Evolutionary conservation across 1,139 yeast species (phyloP).

Genomic region (Suhomyces bokatorum): DNA sequence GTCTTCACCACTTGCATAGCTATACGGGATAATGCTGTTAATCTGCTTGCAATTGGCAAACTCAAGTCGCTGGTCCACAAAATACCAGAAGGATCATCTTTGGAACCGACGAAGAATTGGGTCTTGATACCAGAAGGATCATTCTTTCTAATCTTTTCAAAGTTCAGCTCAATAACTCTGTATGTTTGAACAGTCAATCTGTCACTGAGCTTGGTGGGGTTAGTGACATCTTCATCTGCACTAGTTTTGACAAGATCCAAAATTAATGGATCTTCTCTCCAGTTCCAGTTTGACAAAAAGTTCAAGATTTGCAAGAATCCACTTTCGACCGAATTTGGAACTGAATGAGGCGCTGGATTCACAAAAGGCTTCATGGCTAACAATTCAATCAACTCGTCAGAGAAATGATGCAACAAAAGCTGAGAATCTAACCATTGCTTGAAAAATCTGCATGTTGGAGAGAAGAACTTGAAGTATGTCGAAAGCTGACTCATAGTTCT

Average conservation of each 20-base stretch:
- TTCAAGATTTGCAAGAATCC: constrained; percentile 78
- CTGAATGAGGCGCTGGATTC: constrained; percentile 78
- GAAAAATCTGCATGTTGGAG: constrained; percentile 80
- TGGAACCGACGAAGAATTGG: constrained; percentile 80
- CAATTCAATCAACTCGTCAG: constrained; percentile 79
- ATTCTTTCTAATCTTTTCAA: constrained; percentile 61
- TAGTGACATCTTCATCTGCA: constrained; percentile 16
- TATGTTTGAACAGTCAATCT: constrained; percentile 61
- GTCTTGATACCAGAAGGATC: constrained; percentile 83
- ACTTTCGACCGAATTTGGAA: constrained; percentile 74
- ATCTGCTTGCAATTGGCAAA: constrained; percentile 79
- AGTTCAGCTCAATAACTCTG: constrained; percentile 63
- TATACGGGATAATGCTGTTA: constrained; percentile 83
- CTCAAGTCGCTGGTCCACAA: constrained; percentile 75
- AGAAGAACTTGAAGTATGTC: constrained; percentile 70
- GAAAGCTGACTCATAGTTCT: constrained; percentile 72
- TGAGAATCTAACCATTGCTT: constrained; percentile 85
- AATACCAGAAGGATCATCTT: constrained; percentile 79
- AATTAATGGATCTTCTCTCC: constrained; percentile 85
- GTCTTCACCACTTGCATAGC: constrained; percentile 56
- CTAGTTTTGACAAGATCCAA: constrained; percentile 66
- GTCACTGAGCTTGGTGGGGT: constrained; percentile 53
- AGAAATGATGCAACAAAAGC: constrained; percentile 63
- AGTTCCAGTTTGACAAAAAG: constrained; percentile 83
- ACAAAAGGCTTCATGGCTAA: constrained; percentile 82